Base-by-base conservation (phyloP, 116 monocot genomes). In the Phalaenopsis hybrid region DNA sequence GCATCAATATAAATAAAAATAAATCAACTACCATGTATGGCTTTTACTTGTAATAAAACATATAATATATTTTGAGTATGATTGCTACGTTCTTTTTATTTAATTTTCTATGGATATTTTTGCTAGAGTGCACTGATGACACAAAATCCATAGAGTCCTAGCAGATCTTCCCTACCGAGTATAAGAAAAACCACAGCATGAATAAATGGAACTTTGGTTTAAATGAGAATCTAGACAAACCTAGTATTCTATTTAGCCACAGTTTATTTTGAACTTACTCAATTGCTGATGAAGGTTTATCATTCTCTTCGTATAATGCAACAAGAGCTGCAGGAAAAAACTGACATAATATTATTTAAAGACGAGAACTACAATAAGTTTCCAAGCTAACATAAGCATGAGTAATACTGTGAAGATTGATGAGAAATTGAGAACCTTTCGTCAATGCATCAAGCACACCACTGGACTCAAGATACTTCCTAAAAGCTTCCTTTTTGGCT, bases 361-460 rank as follows among this genome's bases (percentile, higher is more conserved):
- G 33, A 81, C 21, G n/a, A 50, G 0, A 13, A 61, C 57, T 12
- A 6, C 80, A 70, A 82, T 12, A 74, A 79, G 49, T 75, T 75
- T 75, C 44, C 34, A 75, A 37, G 61, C 16, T 51, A 1, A 74
- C 28, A 57, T 37, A 12, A 43, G 76, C 23, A 33, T 25, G 28
- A 77, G 13, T 21, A 77, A 16, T 50, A 21, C 46, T 23, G 9
- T 28, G 41, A 49, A 83, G 37, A 16, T 34, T 78, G 72, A 82
- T 25, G 76, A 85, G 81, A 88, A 96, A 93, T 93, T 93, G 76
- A 85, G 81, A 88, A 96, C 96, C 96, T 93, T 93, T 96, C 49
- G 96, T 96, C 49, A 96, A 86, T 80, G 89, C 89, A 85, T 96
- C 96, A 85, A 96, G 86, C 44, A 93, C 93, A 33, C 96, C 93